Conservation (phyloP, 352 stramenopile genomes). For the Phytophthora sp. region DNA sequence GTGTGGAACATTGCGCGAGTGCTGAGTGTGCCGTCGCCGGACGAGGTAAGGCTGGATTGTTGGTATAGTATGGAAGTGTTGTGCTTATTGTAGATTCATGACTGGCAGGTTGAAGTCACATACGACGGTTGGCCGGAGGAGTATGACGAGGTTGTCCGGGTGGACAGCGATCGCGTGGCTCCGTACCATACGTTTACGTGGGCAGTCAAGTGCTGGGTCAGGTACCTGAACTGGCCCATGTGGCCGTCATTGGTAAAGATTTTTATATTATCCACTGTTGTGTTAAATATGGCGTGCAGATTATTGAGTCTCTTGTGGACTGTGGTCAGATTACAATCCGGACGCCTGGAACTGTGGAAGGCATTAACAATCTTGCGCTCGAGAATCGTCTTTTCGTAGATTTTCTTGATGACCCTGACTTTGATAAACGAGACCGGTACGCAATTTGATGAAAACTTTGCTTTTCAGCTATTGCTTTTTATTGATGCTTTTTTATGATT, state of each 20-base stretch:
- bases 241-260: constrained; percentile 67
- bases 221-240: constrained; percentile 79
- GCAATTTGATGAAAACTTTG: background rate
- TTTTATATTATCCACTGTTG: background rate
- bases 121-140: constrained; percentile 71
- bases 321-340: constrained; percentile 82
- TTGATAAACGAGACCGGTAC: constrained; percentile 47
- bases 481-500: background rate
- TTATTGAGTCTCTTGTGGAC: too few relatives aligned
- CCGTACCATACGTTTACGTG: constrained; percentile 83
- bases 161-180: constrained; percentile 66
- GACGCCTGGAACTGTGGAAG: constrained; percentile 47
- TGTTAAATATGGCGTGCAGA: background rate
- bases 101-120: constrained; percentile 57
- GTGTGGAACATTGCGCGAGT: constrained; percentile 76
- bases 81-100: background rate
- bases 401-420: constrained; percentile 59
- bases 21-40: constrained; percentile 30
- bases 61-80: background rate
- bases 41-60: constrained; percentile 14
- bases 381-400: constrained; percentile 62
- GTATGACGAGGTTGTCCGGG: constrained; percentile 64
- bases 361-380: constrained; percentile 38
- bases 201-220: constrained; percentile 82
- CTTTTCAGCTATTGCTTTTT: background rate